phyloP scores from a whole-genome alignment of 2,329 filamentous ascomycete species.

The Oidium heveae region DNA sequence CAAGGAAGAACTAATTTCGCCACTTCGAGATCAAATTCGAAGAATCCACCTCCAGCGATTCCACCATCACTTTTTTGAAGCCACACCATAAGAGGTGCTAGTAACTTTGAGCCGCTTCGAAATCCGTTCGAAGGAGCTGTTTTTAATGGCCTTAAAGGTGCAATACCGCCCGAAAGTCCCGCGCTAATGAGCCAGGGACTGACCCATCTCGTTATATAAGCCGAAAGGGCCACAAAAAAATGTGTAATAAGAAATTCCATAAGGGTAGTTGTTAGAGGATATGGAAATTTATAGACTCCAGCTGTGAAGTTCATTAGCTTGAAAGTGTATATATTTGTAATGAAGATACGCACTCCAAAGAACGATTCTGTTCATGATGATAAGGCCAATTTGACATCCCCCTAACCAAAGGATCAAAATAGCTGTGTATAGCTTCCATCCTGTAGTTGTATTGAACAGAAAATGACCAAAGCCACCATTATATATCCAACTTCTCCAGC shows the following conservation, averaged over 20 bases:
- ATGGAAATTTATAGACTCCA: too few relatives aligned
- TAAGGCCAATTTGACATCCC: too few relatives aligned
- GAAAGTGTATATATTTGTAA: too few relatives aligned
- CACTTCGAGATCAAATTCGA: slow-evolving; percentile 24
- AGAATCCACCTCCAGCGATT: slow-evolving; percentile 26
- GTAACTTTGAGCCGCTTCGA: slow-evolving; percentile 10
- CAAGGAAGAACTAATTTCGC: slow-evolving; percentile 22
- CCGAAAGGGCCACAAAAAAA: slow-evolving; percentile 20
- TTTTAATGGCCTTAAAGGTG: slow-evolving; percentile 19
- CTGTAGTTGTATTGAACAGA: too few relatives aligned
- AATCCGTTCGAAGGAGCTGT: slow-evolving; percentile 9
- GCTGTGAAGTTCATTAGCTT: too few relatives aligned
- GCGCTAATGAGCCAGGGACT: slow-evolving; percentile 15
- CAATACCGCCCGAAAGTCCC: slow-evolving; percentile 18
- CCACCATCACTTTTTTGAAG: slow-evolving; percentile 16
- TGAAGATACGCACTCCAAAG: too few relatives aligned
- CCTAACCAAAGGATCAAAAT: too few relatives aligned
- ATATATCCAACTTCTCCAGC: too few relatives aligned
- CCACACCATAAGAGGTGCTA: slow-evolving; percentile 9
- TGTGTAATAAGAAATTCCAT: slow-evolving; percentile 26
- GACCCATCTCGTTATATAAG: slow-evolving; percentile 22
- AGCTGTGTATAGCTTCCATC: too few relatives aligned
- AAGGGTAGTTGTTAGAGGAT: too few relatives aligned
- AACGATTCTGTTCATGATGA: too few relatives aligned
- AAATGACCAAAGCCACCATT: too few relatives aligned